Percentiles rank a stretch among this genome's conserved stretches.
phyloP scores from a whole-genome alignment of 108 stramenopile species.

The Nannochloropsis oceanica region DNA sequence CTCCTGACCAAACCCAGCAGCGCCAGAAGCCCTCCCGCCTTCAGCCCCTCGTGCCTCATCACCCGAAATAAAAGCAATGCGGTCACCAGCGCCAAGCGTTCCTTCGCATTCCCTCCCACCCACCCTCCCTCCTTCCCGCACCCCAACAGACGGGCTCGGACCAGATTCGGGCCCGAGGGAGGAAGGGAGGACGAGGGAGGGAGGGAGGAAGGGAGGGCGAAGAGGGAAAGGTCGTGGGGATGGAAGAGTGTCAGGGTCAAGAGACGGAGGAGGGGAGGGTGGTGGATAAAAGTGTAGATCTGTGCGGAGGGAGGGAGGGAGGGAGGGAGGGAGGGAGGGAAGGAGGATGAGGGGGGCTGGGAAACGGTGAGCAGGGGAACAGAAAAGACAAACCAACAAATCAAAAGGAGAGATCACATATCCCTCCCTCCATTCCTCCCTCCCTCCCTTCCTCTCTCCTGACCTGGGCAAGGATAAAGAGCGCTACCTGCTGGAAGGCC shows the following conservation, averaged over 20 bases:
- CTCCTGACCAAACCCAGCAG: not conserved
- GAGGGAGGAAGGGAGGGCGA: too few species aligned
- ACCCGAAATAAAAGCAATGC: not conserved
- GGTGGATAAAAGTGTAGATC: not conserved
- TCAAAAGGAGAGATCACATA: not conserved
- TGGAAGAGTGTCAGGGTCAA: not conserved
- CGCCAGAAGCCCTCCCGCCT: not conserved
- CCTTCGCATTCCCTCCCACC: not conserved
- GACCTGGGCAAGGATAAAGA: too few species aligned
- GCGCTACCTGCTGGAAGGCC: not conserved
- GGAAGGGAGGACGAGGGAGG: too few species aligned
- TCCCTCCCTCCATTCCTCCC: not conserved
- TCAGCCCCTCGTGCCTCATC: not conserved
- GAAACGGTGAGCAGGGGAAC: not conserved
- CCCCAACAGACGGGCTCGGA: not conserved
- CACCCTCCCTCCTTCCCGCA: not conserved
- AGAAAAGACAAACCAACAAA: not conserved
- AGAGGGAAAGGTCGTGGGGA: not conserved
- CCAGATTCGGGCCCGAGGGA: not conserved
- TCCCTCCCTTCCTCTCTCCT: not conserved
- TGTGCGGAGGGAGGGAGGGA: not conserved
- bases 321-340: not conserved
- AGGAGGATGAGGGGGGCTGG: not conserved
- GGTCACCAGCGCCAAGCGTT: not conserved
- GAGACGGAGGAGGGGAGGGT: not conserved